These are phyloP conservation scores for Jamesozyma jinghongensis DNA, from an alignment of 805 yeast genomes.

Conservation along the genomic window DNA sequence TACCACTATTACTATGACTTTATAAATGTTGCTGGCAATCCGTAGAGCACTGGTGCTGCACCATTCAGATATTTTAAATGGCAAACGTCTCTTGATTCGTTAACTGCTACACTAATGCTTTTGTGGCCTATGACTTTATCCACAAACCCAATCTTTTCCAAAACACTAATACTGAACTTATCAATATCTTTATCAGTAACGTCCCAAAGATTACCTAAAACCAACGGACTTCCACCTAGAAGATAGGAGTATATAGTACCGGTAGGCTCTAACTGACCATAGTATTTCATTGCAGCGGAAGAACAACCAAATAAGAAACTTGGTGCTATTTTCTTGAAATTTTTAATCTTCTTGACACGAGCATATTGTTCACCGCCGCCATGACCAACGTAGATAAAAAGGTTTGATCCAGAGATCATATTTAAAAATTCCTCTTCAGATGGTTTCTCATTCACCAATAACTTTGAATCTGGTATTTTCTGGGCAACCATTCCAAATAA, in stretches of 20 bases:
- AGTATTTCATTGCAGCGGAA: constrained; percentile 56
- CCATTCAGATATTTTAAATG: constrained; percentile 72
- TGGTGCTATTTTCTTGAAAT: constrained; percentile 41
- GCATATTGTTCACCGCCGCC: constrained; percentile 92
- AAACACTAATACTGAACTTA: constrained; percentile 51
- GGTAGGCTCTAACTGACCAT: constrained; percentile 57
- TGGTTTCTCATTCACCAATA: constrained; percentile 50
- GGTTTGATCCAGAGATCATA: constrained; percentile 35
- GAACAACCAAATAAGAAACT: constrained; percentile 80
- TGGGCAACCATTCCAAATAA: constrained; percentile 31
- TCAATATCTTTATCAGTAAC: constrained; percentile 96
- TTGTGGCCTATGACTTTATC: constrained; percentile 12
- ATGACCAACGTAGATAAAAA: constrained; percentile 82
- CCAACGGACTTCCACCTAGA: constrained; percentile 72
- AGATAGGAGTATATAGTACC: constrained; percentile 75
- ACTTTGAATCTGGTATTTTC: constrained; percentile 37
- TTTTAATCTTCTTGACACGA: constrained; percentile 44
- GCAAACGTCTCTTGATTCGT: constrained; percentile 55
- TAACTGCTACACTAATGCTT: constrained; percentile 48
- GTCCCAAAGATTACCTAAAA: constrained; percentile 88
- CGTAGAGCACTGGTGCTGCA: constrained; percentile 87
- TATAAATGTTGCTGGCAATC: constrained; percentile 46
- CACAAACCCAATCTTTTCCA: constrained; percentile 59
- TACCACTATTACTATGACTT: background rate
- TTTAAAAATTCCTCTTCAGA: constrained; percentile 42